phyloP scores from a whole-genome alignment of 1,284 basidiomycete species.

The Anthracocystis walkeri region DNA sequence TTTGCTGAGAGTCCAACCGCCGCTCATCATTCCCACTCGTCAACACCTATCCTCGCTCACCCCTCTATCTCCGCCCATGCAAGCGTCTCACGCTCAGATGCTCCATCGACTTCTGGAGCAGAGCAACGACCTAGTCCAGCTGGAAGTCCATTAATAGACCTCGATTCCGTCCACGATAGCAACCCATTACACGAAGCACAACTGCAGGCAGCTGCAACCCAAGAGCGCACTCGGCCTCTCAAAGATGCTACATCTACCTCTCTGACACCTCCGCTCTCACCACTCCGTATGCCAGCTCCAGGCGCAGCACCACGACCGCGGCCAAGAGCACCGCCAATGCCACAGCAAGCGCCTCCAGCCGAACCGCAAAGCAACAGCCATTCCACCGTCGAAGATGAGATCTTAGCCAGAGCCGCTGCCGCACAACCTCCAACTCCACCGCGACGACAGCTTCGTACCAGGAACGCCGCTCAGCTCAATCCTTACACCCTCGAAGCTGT shows the following conservation, averaged over 20 bases:
- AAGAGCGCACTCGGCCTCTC: not conserved
- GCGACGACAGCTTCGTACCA: slow-evolving; percentile 59
- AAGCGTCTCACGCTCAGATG: not conserved
- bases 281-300: slow-evolving; percentile 21
- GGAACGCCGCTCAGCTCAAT: slow-evolving; percentile 69
- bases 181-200: not conserved
- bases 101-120: not conserved
- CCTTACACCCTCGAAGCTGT: slow-evolving; percentile 70
- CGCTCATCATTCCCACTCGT: not conserved
- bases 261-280: slow-evolving; percentile 16
- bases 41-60: not conserved
- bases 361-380: not conserved
- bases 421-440: slow-evolving; percentile 46
- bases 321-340: slow-evolving; percentile 10
- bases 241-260: not conserved
- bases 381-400: slow-evolving; percentile 22
- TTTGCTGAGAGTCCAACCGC: not conserved
- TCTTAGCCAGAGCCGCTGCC: slow-evolving; percentile 31
- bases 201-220: not conserved
- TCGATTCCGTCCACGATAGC: not conserved
- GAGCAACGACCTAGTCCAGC: not conserved
- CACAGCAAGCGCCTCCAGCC: not conserved
- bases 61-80: not conserved
- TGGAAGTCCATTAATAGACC: not conserved
- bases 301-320: slow-evolving; percentile 1